These are phyloP conservation scores for Diplodia sapinea DNA, from an alignment of 2,329 filamentous ascomycete genomes.

Conservation along the genomic window DNA sequence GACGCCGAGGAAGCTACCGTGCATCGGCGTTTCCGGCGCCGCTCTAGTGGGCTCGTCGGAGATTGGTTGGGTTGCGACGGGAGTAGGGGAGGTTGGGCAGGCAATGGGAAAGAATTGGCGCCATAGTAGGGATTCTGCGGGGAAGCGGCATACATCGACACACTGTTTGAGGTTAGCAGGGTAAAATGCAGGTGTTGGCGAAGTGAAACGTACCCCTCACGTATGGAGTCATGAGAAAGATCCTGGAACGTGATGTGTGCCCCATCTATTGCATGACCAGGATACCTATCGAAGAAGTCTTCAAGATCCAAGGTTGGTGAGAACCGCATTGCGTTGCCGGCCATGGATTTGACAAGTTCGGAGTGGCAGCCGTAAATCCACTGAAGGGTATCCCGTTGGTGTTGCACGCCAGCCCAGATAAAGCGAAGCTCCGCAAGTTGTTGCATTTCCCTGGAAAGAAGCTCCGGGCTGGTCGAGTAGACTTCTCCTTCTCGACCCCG, in stretches of 20 bases:
- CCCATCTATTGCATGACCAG: slow-evolving; percentile 72
- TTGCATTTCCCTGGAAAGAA: slow-evolving; percentile 78
- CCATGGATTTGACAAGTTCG: slow-evolving; percentile 76
- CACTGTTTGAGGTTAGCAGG: slow-evolving; percentile 24
- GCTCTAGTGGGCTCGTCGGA: slow-evolving; percentile 28
- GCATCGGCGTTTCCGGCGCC: slow-evolving; percentile 42
- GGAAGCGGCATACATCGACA: slow-evolving; percentile 28
- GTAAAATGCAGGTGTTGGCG: slow-evolving; percentile 4
- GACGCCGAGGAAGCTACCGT: slow-evolving; percentile 36
- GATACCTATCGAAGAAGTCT: slow-evolving; percentile 86
- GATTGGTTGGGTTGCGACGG: slow-evolving; percentile 36
- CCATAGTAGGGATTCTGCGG: slow-evolving; percentile 24
- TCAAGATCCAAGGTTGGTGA: slow-evolving; percentile 82
- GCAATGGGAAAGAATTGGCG: slow-evolving; percentile 19
- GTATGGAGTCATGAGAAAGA: slow-evolving; percentile 64
- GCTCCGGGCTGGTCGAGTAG: slow-evolving; percentile 71
- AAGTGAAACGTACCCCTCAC: slow-evolving; percentile 57
- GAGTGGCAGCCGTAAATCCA: slow-evolving; percentile 78
- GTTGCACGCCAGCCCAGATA: slow-evolving; percentile 77
- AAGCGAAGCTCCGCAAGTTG: slow-evolving; percentile 76
- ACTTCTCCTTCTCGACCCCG: slow-evolving; percentile 65
- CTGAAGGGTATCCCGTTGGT: slow-evolving; percentile 80
- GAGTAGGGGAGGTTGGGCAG: slow-evolving; percentile 37
- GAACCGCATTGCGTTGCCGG: slow-evolving; percentile 72
- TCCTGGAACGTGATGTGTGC: slow-evolving; percentile 76